Evolutionary conservation across 1,284 basidiomycete species (phyloP), one percentile per base, ranked within the genome.

Genomic region (Peniophora sp.): DNA sequence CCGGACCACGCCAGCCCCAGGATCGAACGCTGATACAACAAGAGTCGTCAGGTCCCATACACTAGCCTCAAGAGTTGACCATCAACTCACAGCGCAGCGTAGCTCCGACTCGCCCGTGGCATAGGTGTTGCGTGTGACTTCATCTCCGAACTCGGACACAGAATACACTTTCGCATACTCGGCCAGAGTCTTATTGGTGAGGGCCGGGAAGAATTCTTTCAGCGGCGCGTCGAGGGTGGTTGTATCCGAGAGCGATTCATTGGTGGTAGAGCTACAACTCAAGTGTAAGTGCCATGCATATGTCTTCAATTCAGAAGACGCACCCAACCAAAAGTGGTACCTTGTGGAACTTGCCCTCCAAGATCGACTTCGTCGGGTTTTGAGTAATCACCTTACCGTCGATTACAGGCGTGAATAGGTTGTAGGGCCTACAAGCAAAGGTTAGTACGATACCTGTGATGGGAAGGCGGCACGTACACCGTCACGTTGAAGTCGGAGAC

Each of bases 271-370:
- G 3, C 79, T 79, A 51, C 17, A 35, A 25, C 19, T 22, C 16
- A 23, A 10, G 10, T 20, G 32, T 10, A 39, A 35, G 16, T 34
- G 11, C 24, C 20, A 14, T 3, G 8, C 12, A 17, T n/a, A 25
- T 24, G 16, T n/a, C 16, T 5, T 27, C 45, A 11, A 50, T 17
- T 34, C 38, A 17, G 27, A 17, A n/a, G 23, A 62, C 72, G 44
- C 59, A 81, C 80, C 80, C 80, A 38, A 80, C 73, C 34, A 84
- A 75, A 1, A 82, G 58, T n/a, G 79, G 75, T 3, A 83, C 73
- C 22, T 68, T 63, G 1, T 67, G 61, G 53, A 77, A 78, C 24
- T 69, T 65, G 2, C 75, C 74, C 11, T 61, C 50, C 3, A 69
- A 59, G 34, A 83, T 68, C 2, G 68, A 67, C 35, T 59, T 59